Percentiles rank a stretch among this genome's conserved stretches.
These are phyloP conservation scores for Penicillium manginii DNA, from an alignment of 495 filamentous ascomycete species.

Conservation along the genomic window DNA sequence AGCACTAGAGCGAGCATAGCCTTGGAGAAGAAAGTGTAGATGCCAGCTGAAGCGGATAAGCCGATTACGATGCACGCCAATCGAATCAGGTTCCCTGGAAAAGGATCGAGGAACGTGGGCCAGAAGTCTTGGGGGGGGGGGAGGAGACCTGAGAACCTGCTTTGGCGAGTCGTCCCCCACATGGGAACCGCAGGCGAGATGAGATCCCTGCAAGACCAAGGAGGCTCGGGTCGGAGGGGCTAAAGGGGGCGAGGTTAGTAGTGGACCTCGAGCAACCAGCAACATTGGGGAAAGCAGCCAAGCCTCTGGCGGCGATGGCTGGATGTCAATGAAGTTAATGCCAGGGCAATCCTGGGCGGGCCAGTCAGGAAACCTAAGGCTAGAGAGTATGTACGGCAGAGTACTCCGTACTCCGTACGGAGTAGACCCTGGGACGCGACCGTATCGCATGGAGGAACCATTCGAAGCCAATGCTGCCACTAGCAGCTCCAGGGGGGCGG, in stretches of 20 bases:
- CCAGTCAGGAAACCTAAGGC: conserved; percentile 29
- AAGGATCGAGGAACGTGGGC: conserved; percentile 24
- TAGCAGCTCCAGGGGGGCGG: conserved; percentile 26
- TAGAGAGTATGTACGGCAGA: too few relatives aligned
- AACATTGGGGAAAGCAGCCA: conserved; percentile 9
- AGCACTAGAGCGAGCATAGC: background rate
- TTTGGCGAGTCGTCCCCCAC: conserved; percentile 31
- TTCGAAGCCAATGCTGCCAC: conserved; percentile 25
- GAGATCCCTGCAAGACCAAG: conserved; percentile 29
- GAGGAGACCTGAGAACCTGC: conserved; percentile 26
- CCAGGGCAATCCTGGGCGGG: conserved; percentile 31
- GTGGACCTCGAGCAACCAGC: conserved; percentile 1
- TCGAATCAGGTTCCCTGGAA: conserved; percentile 21
- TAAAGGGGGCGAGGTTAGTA: background rate
- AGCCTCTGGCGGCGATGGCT: conserved; percentile 11
- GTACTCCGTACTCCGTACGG: too few relatives aligned
- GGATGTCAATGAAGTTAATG: conserved; percentile 30
- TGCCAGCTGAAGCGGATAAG: conserved; percentile 3
- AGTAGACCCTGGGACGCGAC: conserved; percentile 35
- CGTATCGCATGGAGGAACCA: conserved; percentile 29
- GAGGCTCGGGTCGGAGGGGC: conserved; percentile 27
- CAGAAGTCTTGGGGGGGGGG: conserved; percentile 5
- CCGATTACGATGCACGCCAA: background rate
- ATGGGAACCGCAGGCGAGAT: conserved; percentile 21
- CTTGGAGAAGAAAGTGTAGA: background rate